These are phyloP conservation scores for Hypseocharis bilobata DNA, from an alignment of 441 rosid genomes.

Conservation along the genomic window DNA sequence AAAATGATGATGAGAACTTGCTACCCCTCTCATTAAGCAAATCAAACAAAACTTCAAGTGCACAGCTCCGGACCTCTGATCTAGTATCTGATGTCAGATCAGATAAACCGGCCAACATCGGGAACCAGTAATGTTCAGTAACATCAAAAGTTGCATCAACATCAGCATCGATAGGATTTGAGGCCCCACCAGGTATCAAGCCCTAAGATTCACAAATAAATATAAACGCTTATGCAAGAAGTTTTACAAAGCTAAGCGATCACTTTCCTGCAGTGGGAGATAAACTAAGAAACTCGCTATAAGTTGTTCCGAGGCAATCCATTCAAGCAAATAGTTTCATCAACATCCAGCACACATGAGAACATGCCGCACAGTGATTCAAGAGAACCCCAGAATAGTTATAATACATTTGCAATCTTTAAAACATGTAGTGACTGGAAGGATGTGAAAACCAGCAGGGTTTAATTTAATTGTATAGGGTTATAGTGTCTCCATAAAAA, in stretches of 20 bases:
- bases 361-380: background rate
- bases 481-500: background rate
- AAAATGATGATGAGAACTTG: conserved; percentile 82
- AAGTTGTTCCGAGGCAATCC: background rate
- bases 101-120: conserved; percentile 98
- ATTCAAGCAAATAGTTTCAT: background rate
- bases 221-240: conserved; percentile 10
- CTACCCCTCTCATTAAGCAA: conserved; percentile 95
- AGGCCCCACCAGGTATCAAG: conserved; percentile 84
- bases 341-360: background rate
- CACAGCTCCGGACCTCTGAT: conserved; percentile 91
- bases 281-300: background rate
- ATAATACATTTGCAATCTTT: background rate
- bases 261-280: background rate
- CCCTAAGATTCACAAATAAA: conserved; percentile 47
- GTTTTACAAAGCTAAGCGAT: conserved; percentile 14
- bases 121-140: conserved; percentile 98
- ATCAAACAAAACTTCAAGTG: conserved; percentile 96
- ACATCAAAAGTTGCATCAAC: conserved; percentile 62
- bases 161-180: conserved; percentile 59
- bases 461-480: background rate
- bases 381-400: background rate
- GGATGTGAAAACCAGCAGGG: too few relatives aligned
- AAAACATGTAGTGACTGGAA: too few relatives aligned
- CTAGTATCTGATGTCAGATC: conserved; percentile 94